phyloP scores from a whole-genome alignment of 2,329 filamentous ascomycete genomes.

The Colletotrichum coccodes region DNA sequence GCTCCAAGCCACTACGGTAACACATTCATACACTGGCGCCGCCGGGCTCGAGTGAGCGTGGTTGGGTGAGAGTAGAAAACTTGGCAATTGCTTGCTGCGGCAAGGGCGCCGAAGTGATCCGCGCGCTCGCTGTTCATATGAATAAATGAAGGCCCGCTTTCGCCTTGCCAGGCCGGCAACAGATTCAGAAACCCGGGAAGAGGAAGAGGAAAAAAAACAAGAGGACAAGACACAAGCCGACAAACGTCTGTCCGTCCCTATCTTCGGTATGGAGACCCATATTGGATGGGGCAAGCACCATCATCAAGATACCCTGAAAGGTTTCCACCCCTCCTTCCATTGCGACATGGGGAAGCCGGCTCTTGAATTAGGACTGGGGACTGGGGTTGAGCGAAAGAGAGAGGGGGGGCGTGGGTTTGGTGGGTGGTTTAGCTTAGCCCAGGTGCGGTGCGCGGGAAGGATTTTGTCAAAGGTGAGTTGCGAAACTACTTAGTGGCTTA shows the following conservation, averaged over 20 bases:
- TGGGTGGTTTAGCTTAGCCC: not conserved
- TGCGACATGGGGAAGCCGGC: conserved; percentile 26
- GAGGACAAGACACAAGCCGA: not conserved
- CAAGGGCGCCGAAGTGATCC: not conserved
- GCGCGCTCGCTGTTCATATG: not conserved
- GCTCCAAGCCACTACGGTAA: not conserved
- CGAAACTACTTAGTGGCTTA: conserved; percentile 31
- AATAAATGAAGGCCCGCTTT: not conserved
- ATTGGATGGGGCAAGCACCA: not conserved
- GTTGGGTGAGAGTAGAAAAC: not conserved
- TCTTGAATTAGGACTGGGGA: conserved; percentile 3
- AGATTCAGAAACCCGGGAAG: not conserved
- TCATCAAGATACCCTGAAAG: not conserved
- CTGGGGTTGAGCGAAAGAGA: not conserved
- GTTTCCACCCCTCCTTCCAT: not conserved
- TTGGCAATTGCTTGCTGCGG: not conserved
- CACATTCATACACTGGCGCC: not conserved
- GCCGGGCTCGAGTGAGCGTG: not conserved
- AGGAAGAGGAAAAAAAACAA: not conserved
- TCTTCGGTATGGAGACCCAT: not conserved
- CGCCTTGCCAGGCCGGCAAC: not conserved
- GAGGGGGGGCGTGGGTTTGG: not conserved
- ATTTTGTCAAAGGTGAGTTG: conserved; percentile 15
- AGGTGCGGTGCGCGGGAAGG: conserved; percentile 3
- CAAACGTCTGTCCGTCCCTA: not conserved